A percentile compares a stretch with the other conserved stretches of the same genome.
Evolutionary conservation across 1,139 yeast species (phyloP).

Genomic region (Nakaseomyces sp.): DNA sequence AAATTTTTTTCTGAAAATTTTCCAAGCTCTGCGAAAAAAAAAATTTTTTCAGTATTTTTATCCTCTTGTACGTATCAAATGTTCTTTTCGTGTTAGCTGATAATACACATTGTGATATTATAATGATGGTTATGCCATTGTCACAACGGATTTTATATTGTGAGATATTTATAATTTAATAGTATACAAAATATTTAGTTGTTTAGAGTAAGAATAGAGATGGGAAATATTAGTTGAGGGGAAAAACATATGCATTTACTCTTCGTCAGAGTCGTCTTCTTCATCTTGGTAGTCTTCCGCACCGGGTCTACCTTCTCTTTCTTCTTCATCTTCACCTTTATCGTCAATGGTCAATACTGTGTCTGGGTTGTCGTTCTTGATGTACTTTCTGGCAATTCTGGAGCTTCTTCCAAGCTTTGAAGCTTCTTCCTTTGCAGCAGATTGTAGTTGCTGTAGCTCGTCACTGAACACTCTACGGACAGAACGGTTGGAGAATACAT

Average conservation of each 20-base stretch:
- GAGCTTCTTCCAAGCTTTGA: slow-evolving; percentile 48
- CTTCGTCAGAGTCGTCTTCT: slow-evolving; percentile 5
- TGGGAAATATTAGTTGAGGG: too few relatives aligned
- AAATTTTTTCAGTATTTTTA: slow-evolving; percentile 6
- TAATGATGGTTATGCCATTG: too few relatives aligned
- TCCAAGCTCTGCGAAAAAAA: slow-evolving; percentile 5
- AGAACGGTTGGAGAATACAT: slow-evolving; percentile 70
- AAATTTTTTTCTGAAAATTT: slow-evolving; percentile 8
- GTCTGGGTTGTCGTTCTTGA: slow-evolving; percentile 40
- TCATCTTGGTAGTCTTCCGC: slow-evolving; percentile 1
- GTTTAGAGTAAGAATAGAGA: too few relatives aligned
- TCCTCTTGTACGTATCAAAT: neutral
- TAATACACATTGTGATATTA: too few relatives aligned
- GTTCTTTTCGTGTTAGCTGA: too few relatives aligned
- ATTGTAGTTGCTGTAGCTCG: slow-evolving; percentile 48
- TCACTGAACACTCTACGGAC: slow-evolving; percentile 62
- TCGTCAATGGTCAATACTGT: slow-evolving; percentile 54
- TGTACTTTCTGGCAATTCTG: slow-evolving; percentile 65
- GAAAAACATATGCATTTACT: neutral
- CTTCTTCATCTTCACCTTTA: slow-evolving; percentile 50
- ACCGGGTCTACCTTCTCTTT: slow-evolving; percentile 26
- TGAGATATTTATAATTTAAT: neutral
- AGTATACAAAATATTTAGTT: neutral
- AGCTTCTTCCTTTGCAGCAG: slow-evolving; percentile 51
- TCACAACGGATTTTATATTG: too few relatives aligned